Conservation (phyloP, 2,329 filamentous ascomycete species). For the Sclerotinia glacialis region DNA sequence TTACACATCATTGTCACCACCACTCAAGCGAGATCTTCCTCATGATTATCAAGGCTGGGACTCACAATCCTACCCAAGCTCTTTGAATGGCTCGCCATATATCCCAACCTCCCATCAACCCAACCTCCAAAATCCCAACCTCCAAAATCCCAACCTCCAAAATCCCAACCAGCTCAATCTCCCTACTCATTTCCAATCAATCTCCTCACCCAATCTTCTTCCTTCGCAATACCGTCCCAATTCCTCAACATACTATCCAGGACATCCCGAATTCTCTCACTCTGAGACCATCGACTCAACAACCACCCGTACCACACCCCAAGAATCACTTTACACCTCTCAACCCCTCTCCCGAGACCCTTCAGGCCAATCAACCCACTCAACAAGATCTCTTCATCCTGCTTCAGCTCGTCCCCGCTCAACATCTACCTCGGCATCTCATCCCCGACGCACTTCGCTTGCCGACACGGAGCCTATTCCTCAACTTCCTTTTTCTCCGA, state of each 20-base stretch:
- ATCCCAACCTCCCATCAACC: background rate
- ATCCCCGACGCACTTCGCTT: constrained; percentile 26
- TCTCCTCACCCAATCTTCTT: constrained; percentile 28
- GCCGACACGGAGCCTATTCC: constrained; percentile 38
- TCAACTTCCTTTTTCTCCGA: constrained; percentile 33
- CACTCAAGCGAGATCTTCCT: constrained; percentile 19
- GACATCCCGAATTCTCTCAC: constrained; percentile 45
- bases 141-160: constrained; percentile 15
- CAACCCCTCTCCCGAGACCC: constrained; percentile 51
- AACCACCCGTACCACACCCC: constrained; percentile 40
- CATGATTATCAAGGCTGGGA: constrained; percentile 27
- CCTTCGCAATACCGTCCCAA: constrained; percentile 17
- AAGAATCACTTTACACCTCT: constrained; percentile 46
- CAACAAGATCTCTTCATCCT: constrained; percentile 25
- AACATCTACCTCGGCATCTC: background rate
- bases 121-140: constrained; percentile 23
- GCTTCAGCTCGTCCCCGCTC: background rate
- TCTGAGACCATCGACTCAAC: background rate
- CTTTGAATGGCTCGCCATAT: constrained; percentile 20
- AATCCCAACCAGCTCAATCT: constrained; percentile 22
- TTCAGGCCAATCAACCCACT: constrained; percentile 44
- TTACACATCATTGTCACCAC: constrained; percentile 12
- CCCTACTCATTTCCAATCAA: constrained; percentile 6
- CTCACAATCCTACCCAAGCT: constrained; percentile 28
- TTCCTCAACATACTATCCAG: constrained; percentile 28